Evolutionary conservation across 176 grass and related monocot genomes (phyloP).

Genomic region (Oryza nivara): DNA sequence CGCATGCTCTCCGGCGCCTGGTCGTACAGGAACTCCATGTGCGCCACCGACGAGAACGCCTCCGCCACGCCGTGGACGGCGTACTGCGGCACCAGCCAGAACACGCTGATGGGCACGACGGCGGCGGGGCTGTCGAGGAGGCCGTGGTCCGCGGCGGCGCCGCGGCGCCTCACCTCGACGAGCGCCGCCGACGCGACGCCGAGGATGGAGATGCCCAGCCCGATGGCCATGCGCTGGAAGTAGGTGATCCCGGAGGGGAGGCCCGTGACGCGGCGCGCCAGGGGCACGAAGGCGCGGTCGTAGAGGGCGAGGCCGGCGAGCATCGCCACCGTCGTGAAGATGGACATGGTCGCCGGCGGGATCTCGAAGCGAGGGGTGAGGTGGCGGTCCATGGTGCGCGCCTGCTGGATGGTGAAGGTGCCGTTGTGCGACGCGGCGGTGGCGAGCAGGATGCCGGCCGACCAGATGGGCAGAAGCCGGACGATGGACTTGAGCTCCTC

Average conservation of each 20-base stretch:
- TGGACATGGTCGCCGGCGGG: slow-evolving; percentile 61
- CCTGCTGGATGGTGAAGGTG: slow-evolving; percentile 60
- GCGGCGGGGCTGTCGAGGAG: slow-evolving; percentile 38
- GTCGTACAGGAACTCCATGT: slow-evolving; percentile 91
- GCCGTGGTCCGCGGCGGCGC: slow-evolving; percentile 45
- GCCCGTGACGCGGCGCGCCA: slow-evolving; percentile 62
- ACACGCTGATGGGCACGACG: slow-evolving; percentile 60
- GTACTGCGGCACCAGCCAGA: slow-evolving; percentile 86
- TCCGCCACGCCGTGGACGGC: slow-evolving; percentile 75
- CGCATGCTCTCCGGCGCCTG: slow-evolving; percentile 93
- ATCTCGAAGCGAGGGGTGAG: slow-evolving; percentile 48
- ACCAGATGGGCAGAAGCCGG: slow-evolving; percentile 79
- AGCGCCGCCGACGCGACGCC: slow-evolving; percentile 63
- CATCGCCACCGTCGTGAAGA: slow-evolving; percentile 56
- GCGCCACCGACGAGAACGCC: slow-evolving; percentile 57
- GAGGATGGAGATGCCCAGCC: slow-evolving; percentile 57
- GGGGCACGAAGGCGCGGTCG: slow-evolving; percentile 68
- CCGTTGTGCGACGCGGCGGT: slow-evolving; percentile 38
- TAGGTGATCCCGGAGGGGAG: slow-evolving; percentile 61
- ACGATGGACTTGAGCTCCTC: slow-evolving; percentile 87
- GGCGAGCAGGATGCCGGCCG: slow-evolving; percentile 38
- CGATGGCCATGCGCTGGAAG: slow-evolving; percentile 78
- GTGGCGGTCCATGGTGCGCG: slow-evolving; percentile 72
- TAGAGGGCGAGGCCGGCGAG: slow-evolving; percentile 56
- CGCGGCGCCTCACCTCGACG: slow-evolving; percentile 63